These are phyloP conservation scores for Saprolegnia parasitica DNA, from an alignment of 352 stramenopile genomes.

Conservation along the genomic window DNA sequence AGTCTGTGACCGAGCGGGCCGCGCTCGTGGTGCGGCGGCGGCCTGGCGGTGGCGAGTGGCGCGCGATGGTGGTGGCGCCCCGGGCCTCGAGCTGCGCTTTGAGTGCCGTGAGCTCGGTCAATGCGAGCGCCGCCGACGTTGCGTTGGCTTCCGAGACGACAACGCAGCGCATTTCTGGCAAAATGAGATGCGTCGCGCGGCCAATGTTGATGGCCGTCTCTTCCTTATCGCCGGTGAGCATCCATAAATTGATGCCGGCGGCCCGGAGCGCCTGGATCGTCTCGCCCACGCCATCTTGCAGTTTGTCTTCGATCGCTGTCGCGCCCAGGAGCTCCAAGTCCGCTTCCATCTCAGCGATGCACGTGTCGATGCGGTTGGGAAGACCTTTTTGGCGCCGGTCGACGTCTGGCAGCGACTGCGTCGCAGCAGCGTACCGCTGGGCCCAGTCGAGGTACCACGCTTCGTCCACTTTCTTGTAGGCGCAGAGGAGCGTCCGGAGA, in stretches of 20 bases:
- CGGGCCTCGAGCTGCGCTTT: background rate
- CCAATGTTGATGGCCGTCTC: slow-evolving; percentile 95
- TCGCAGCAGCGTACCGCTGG: slow-evolving; percentile 52
- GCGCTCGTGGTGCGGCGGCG: slow-evolving; percentile 5
- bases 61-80: background rate
- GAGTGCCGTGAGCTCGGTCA: slow-evolving; percentile 43
- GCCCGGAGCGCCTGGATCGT: slow-evolving; percentile 77
- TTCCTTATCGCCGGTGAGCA: slow-evolving; percentile 92
- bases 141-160: slow-evolving; percentile 55
- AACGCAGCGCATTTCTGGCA: slow-evolving; percentile 70
- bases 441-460: slow-evolving; percentile 56
- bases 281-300: slow-evolving; percentile 87
- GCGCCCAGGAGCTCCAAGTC: slow-evolving; percentile 82
- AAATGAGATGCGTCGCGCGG: slow-evolving; percentile 84
- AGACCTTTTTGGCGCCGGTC: slow-evolving; percentile 71
- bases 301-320: slow-evolving; percentile 92
- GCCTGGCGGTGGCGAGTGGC: background rate
- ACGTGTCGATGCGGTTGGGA: slow-evolving; percentile 64
- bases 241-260: slow-evolving; percentile 90
- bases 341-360: slow-evolving; percentile 79
- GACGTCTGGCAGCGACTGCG: slow-evolving; percentile 70
- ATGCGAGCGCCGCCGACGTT: slow-evolving; percentile 42
- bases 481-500: slow-evolving; percentile 82
- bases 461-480: slow-evolving; percentile 51
- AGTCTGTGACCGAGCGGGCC: background rate